Evolutionary conservation across 1,139 yeast species (phyloP), one percentile per base, ranked within the genome.

Genomic region (Scheffersomyces insectosa): DNA sequence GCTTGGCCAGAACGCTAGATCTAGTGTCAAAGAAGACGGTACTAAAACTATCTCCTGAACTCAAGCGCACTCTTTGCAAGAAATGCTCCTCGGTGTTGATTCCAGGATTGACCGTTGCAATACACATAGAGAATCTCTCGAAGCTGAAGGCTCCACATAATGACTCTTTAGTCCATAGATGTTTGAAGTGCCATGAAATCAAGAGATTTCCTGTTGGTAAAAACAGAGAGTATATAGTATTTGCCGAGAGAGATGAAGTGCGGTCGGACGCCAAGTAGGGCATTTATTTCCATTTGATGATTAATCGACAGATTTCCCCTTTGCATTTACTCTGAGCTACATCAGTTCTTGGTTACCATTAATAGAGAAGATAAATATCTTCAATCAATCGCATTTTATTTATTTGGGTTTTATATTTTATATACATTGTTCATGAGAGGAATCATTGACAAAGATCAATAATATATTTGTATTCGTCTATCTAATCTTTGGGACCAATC

Each of bases 61-160:
- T 86, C 15, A 87, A 86, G 57, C 65, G 91, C 48, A 68, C 73
- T 1, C 54, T 81, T 23, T 86, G 95, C 60, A 85, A 83, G 51
- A 62, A 60, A 23, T 86, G 95, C 57, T 60, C 75, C 42, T 59
- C 76, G 8, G 48, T 76, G 8, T 63, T 77, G 43, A 55, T 77
- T 0, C 78, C 82, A 0, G 86, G 86, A 0, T 41, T 67, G 2
- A 69, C 75, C 5, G 57, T 77, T 55, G 38, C 58, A 5, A 55
- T 70, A 28, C 50, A 59, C 34, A 38, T 68, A 14, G 65, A 65
- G 52, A 66, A 67, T 69, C 5, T 40, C 43, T 57, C 68, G 2
- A 60, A 54, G 37, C 27, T 25, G 1, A 38, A 45, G 64, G 63
- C 52, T 15, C 51, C 44, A 42, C 68, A 49, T 51, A 57, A 58